phyloP scores from a whole-genome alignment of 1,139 yeast genomes.

The Candida gigantensis region DNA sequence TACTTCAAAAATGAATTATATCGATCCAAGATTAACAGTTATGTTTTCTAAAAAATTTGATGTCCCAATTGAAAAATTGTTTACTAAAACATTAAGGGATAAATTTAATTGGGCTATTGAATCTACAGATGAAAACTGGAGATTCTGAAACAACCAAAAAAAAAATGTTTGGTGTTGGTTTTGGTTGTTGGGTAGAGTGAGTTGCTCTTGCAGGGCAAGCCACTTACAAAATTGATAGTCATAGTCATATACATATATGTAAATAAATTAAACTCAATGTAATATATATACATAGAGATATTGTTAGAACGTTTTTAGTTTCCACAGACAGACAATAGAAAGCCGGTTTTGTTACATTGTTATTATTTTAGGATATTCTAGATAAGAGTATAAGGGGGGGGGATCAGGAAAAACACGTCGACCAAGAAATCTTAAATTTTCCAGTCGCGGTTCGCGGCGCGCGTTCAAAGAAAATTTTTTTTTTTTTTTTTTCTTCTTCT shows the following conservation, averaged over 20 bases:
- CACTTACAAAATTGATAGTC: too few relatives aligned
- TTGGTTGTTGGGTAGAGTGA: too few relatives aligned
- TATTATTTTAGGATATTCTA: background rate
- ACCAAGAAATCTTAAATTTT: background rate
- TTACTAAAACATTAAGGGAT: slow-evolving; percentile 87
- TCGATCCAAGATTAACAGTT: slow-evolving; percentile 91
- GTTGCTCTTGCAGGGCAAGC: too few relatives aligned
- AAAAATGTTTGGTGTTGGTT: too few relatives aligned
- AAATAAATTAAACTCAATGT: too few relatives aligned
- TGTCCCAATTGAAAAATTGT: slow-evolving; percentile 90
- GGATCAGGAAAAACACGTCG: background rate
- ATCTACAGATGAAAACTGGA: slow-evolving; percentile 86
- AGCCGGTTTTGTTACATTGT: background rate
- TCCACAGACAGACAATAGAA: too few relatives aligned
- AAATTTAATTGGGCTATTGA: slow-evolving; percentile 97
- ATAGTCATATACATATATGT: too few relatives aligned
- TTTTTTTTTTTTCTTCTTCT: background rate
- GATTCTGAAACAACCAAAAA: slow-evolving; percentile 63
- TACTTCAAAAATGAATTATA: slow-evolving; percentile 91
- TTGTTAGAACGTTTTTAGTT: too few relatives aligned
- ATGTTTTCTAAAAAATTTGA: slow-evolving; percentile 82
- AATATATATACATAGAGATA: too few relatives aligned
- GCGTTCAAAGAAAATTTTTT: background rate
- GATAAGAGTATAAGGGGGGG: background rate
- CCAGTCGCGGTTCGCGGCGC: background rate